Percentiles rank a stretch among this genome's conserved stretches.
phyloP scores from a whole-genome alignment of 306 rosid genomes.

The Lathyrus tuberosus region DNA sequence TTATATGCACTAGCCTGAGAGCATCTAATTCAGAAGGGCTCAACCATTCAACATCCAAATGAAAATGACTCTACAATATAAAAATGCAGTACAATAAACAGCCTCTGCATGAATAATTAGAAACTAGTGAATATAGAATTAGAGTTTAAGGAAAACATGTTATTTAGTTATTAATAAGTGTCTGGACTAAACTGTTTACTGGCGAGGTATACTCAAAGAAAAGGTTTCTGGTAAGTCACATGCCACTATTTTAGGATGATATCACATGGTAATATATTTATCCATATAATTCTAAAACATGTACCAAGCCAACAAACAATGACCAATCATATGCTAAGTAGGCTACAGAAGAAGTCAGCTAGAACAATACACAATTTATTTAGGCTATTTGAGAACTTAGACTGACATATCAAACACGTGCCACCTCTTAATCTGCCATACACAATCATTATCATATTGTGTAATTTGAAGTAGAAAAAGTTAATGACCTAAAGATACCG shows the following conservation, averaged over 20 bases:
- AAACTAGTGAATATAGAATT: too few relatives aligned
- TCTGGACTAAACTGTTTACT: too few relatives aligned
- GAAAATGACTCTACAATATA: too few relatives aligned
- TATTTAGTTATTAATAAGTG: too few relatives aligned
- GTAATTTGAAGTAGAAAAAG: conserved; percentile 3
- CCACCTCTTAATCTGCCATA: conserved; percentile 3
- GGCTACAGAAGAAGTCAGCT: conserved; percentile 32
- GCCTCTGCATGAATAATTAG: too few relatives aligned
- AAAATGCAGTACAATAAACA: too few relatives aligned
- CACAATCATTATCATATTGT: conserved; percentile 5
- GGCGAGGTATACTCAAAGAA: too few relatives aligned
- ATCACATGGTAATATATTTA: too few relatives aligned
- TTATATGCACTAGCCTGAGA: not conserved
- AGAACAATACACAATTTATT: conserved; percentile 36
- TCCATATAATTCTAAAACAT: conserved; percentile 16
- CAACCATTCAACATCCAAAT: not conserved
- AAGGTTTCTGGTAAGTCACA: too few relatives aligned
- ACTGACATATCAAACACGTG: conserved; percentile 18
- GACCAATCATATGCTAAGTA: conserved; percentile 19
- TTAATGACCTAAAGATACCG: conserved; percentile 30
- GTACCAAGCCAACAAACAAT: conserved; percentile 16
- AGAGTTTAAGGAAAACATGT: too few relatives aligned
- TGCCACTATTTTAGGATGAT: too few relatives aligned
- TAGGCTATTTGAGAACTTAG: conserved; percentile 17
- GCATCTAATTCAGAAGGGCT: not conserved